phyloP scores from a whole-genome alignment of 1,284 basidiomycete species.

The Pterulicium gracile region DNA sequence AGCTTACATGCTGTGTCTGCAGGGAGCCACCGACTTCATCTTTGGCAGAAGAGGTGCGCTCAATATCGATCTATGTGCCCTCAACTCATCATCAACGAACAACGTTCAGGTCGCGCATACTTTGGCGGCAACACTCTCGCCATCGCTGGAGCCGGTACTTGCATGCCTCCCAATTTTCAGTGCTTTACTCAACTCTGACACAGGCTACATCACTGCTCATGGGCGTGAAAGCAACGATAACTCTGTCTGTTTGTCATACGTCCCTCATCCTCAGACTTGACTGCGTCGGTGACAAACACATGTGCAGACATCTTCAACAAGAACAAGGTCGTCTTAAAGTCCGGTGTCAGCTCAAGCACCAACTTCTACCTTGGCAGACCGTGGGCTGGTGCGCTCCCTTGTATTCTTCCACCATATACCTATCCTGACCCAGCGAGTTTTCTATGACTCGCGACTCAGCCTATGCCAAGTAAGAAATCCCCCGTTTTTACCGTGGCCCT shows the following conservation, averaged over 20 bases:
- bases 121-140: conserved; percentile 37
- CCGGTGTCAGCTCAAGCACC: conserved; percentile 27
- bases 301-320: conserved; percentile 35
- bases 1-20: neutral
- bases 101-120: conserved; percentile 22
- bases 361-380: conserved; percentile 38
- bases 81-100: neutral
- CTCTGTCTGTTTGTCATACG: neutral
- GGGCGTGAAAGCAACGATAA: conserved; percentile 34
- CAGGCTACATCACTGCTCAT: conserved; percentile 40
- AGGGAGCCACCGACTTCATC: conserved; percentile 49
- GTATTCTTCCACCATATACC: neutral
- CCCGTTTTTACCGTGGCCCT: conserved; percentile 2
- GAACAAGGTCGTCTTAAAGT: conserved; percentile 35
- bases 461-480: no score
- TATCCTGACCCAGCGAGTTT: no score
- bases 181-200: conserved; percentile 13
- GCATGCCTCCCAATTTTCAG: neutral
- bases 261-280: no score
- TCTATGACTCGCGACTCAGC: no score
- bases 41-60: conserved; percentile 26
- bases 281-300: no score
- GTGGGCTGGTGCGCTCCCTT: conserved; percentile 28
- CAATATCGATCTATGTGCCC: neutral
- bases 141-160: conserved; percentile 8